Conservation (phyloP, 352 stramenopile genomes). For the Peronospora tabacina region DNA sequence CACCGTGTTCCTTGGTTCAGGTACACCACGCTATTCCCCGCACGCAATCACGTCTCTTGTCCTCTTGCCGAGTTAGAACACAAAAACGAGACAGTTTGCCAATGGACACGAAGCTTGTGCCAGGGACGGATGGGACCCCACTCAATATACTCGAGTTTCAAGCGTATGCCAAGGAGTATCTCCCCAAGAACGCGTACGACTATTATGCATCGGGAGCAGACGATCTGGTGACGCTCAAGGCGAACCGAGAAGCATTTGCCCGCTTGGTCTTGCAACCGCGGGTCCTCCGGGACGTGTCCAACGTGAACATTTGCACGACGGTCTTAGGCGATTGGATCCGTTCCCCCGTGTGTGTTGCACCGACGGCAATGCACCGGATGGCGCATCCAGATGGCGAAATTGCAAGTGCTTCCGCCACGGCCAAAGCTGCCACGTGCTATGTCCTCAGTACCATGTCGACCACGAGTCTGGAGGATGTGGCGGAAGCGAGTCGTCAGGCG, state of each 20-base stretch:
- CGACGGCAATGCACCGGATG: conserved; percentile 90
- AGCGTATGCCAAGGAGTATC: conserved; percentile 77
- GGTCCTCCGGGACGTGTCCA: conserved; percentile 89
- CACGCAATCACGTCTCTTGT: not conserved
- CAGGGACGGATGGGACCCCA: conserved; percentile 59
- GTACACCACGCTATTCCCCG: not conserved
- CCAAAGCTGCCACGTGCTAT: conserved; percentile 85
- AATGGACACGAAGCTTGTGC: conserved; percentile 59
- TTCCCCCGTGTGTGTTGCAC: conserved; percentile 91
- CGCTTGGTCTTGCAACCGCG: conserved; percentile 91
- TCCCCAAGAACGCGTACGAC: conserved; percentile 88
- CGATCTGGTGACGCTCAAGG: conserved; percentile 81
- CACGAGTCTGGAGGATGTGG: conserved; percentile 41
- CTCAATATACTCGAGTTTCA: conserved; percentile 90
- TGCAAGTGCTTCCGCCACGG: conserved; percentile 69
- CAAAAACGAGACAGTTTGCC: too few relatives aligned
- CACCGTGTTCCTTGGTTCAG: not conserved
- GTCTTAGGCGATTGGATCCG: conserved; percentile 86
- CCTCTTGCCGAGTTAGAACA: too few relatives aligned
- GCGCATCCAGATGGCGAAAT: conserved; percentile 92
- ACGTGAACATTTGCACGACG: conserved; percentile 88
- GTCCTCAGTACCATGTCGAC: conserved; percentile 87
- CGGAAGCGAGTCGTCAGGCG: conserved; percentile 43
- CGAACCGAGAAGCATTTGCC: conserved; percentile 87
- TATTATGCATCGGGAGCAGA: conserved; percentile 91